These are phyloP conservation scores for Lasiosphaeris hirsuta DNA, from an alignment of 495 filamentous ascomycete genomes.

Conservation along the genomic window DNA sequence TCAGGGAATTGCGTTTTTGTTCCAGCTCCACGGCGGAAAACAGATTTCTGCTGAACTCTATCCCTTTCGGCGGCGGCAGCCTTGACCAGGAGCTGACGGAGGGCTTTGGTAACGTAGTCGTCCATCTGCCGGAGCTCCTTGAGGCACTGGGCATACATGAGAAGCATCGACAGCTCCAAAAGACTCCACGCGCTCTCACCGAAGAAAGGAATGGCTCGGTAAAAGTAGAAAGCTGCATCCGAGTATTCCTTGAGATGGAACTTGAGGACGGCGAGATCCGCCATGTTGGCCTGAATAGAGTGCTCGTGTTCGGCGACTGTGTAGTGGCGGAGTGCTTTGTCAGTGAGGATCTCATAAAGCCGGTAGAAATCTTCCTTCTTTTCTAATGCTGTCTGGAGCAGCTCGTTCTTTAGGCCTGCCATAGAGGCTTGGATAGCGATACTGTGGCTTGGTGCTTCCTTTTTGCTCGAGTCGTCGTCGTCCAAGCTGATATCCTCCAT, in stretches of 20 bases:
- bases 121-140: conserved; percentile 70
- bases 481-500: conserved; percentile 58
- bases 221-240: conserved; percentile 74
- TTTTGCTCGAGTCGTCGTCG: conserved; percentile 22
- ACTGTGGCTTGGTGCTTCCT: conserved; percentile 4
- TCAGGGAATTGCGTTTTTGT: conserved; percentile 45
- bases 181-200: conserved; percentile 74
- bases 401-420: conserved; percentile 49
- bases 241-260: conserved; percentile 70
- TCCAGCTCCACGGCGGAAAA: conserved; percentile 22
- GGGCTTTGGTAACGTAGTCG: conserved; percentile 71
- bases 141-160: conserved; percentile 81
- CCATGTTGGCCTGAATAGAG: conserved; percentile 70
- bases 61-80: conserved; percentile 57
- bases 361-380: conserved; percentile 52
- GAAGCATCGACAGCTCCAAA: conserved; percentile 76
- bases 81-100: conserved; percentile 73
- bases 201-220: conserved; percentile 78
- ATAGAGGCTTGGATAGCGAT: conserved; percentile 20
- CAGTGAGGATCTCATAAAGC: conserved; percentile 68
- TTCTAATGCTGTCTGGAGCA: conserved; percentile 49
- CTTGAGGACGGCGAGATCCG: conserved; percentile 82
- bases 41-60: conserved; percentile 38
- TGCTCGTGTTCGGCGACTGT: conserved; percentile 71
- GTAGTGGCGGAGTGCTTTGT: conserved; percentile 69